Evolutionary conservation across 768 basidiomycete genomes (phyloP).

Genomic region (Serendipita indica): DNA sequence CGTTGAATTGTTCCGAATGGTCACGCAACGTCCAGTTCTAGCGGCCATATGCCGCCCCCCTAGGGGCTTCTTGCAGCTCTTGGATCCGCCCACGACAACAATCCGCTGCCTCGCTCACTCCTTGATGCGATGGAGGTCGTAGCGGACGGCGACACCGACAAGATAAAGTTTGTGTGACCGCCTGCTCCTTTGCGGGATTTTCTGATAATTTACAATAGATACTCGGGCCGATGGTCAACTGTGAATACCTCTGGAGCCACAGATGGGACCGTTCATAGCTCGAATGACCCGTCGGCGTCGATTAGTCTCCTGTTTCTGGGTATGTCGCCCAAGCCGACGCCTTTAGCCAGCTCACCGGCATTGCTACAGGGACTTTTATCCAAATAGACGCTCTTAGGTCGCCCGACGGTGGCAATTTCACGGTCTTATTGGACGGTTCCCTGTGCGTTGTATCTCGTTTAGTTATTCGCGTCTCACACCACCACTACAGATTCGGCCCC

Average conservation of each 20-base stretch:
- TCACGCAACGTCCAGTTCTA: neutral
- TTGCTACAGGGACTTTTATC: neutral
- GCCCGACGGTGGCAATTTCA: constrained; percentile 4
- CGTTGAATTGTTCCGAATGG: neutral
- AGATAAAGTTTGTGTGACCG: neutral
- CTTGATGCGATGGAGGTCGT: constrained; percentile 6
- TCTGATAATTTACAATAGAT: neutral
- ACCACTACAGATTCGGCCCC: no score
- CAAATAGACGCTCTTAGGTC: neutral
- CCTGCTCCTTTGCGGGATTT: neutral
- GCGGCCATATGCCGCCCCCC: constrained; percentile 5
- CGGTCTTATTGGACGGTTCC: neutral
- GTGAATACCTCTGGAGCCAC: neutral
- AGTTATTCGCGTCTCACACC: no score
- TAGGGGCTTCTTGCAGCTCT: neutral
- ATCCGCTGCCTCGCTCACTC: neutral
- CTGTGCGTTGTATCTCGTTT: no score
- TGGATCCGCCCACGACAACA: neutral
- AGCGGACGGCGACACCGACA: neutral
- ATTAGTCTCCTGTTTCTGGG: neutral
- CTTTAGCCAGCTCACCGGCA: neutral
- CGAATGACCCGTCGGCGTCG: neutral
- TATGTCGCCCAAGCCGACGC: neutral
- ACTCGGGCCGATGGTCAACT: neutral
- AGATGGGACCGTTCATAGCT: neutral